Evolutionary conservation across 768 basidiomycete genomes (phyloP).

Genomic region (Porphyrellus cyaneotinctus): DNA sequence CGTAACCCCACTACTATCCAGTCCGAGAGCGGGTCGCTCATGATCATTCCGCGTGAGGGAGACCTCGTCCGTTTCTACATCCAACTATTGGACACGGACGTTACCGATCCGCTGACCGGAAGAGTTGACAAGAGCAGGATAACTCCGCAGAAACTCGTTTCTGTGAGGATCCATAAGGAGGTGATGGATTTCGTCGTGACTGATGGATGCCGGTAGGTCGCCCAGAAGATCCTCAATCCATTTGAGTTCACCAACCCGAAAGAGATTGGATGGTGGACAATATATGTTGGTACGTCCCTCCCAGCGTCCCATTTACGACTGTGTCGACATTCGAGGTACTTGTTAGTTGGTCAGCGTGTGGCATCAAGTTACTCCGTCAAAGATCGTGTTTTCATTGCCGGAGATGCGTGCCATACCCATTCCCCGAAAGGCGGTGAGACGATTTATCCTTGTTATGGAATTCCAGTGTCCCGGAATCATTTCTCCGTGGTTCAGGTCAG

Average conservation of each 20-base stretch:
- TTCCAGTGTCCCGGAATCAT: background rate
- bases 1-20: background rate
- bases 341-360: slow-evolving; percentile 67
- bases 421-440: slow-evolving; percentile 57
- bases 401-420: slow-evolving; percentile 71
- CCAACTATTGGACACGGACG: background rate
- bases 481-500: background rate
- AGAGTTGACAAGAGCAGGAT: background rate
- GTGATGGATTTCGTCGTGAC: background rate
- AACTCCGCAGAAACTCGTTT: background rate
- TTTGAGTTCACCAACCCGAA: slow-evolving; percentile 41
- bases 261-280: slow-evolving; percentile 65
- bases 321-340: background rate
- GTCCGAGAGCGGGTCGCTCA: background rate
- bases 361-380: slow-evolving; percentile 41
- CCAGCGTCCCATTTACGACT: background rate
- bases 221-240: slow-evolving; percentile 33
- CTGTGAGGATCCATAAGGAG: background rate
- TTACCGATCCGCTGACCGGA: background rate
- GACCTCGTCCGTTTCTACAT: background rate
- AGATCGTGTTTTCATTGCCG: slow-evolving; percentile 72
- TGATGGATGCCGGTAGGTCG: background rate
- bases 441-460: background rate
- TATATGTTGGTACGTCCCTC: slow-evolving; percentile 55
- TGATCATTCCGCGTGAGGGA: slow-evolving; percentile 1